Percentiles rank a stretch among this genome's conserved stretches.
These are phyloP conservation scores for Stentor coeruleus DNA, from an alignment of 73 alveolate species.

Conservation along the genomic window DNA sequence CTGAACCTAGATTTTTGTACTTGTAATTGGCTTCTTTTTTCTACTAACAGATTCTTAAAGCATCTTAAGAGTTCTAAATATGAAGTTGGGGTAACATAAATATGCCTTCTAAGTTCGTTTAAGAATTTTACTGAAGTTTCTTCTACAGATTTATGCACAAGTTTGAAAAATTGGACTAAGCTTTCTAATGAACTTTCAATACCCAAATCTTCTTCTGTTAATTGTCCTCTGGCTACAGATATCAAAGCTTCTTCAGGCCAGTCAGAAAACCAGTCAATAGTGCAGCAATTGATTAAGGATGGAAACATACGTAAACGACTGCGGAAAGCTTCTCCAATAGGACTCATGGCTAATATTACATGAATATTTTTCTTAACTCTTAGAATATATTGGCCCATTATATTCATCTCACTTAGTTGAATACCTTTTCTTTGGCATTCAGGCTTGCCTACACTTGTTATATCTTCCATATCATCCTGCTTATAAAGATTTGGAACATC, in stretches of 20 bases:
- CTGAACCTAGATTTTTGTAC: constrained; percentile 76
- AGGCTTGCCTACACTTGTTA: constrained; percentile 57
- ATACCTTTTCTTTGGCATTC: constrained; percentile 64
- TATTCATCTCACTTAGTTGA: constrained; percentile 67
- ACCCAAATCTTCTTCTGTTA: constrained; percentile 52
- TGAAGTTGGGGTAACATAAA: constrained; percentile 92
- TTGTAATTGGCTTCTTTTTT: constrained; percentile 82
- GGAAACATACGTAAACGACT: constrained; percentile 99
- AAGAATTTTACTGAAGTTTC: constrained; percentile 28
- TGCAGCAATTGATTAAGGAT: constrained; percentile 97
- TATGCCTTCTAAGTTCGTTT: constrained; percentile 55
- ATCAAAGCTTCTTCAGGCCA: constrained; percentile 97
- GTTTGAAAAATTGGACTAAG: constrained; percentile 60
- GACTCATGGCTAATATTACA: constrained; percentile 97
- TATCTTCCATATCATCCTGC: constrained; percentile 71
- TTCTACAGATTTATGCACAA: constrained; percentile 63
- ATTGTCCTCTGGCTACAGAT: constrained; percentile 78
- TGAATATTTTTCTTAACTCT: constrained; percentile 95
- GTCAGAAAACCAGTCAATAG: constrained; percentile 89
- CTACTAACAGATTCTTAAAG: constrained; percentile 72
- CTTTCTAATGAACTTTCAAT: background rate
- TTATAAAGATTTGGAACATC: constrained; percentile 95
- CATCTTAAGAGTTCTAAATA: constrained; percentile 86
- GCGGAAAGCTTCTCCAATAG: constrained; percentile 94
- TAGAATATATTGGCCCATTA: constrained; percentile 52